Conservation (phyloP, 352 stramenopile species). For the Phytophthora boehmeriae region DNA sequence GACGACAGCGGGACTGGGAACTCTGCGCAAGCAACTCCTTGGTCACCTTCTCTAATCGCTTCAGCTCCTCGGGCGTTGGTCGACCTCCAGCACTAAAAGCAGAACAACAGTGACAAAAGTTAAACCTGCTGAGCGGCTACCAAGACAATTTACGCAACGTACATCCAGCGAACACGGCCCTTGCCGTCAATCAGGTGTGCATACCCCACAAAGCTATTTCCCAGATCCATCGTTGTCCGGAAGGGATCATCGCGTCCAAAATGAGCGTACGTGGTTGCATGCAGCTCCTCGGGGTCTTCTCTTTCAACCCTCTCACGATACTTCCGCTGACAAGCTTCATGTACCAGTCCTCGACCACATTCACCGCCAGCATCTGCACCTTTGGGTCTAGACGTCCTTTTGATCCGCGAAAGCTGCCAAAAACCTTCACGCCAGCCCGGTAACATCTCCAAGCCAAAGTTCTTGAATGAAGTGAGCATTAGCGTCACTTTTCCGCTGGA, state of each 20-base stretch:
- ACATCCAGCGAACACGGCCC: conserved; percentile 88
- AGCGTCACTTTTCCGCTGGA: conserved; percentile 64
- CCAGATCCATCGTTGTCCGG: conserved; percentile 74
- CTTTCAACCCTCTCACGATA: conserved; percentile 65
- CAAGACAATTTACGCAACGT: conserved; percentile 24
- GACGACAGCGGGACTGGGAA: conserved; percentile 22
- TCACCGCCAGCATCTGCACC: conserved; percentile 74
- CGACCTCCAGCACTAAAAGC: conserved; percentile 61
- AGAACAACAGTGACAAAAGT: conserved; percentile 16
- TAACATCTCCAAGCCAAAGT: conserved; percentile 85
- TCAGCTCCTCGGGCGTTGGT: conserved; percentile 63
- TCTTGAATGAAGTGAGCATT: conserved; percentile 87
- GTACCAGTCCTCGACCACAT: conserved; percentile 91
- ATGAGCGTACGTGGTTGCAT: conserved; percentile 63
- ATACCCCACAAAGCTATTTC: conserved; percentile 91
- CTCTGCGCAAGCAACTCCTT: conserved; percentile 64
- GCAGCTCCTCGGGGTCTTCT: conserved; percentile 54
- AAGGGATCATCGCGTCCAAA: conserved; percentile 87
- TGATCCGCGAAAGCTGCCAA: conserved; percentile 41
- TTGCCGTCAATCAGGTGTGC: conserved; percentile 81
- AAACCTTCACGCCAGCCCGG: conserved; percentile 78
- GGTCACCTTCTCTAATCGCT: conserved; percentile 65
- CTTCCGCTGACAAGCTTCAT: conserved; percentile 81
- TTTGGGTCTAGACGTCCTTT: conserved; percentile 18
- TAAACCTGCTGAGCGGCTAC: conserved; percentile 1